A percentile compares a stretch with the other conserved stretches of the same genome.
Conservation (phyloP, 148 eudicot genomes). For the Rhododendron simsii region DNA sequence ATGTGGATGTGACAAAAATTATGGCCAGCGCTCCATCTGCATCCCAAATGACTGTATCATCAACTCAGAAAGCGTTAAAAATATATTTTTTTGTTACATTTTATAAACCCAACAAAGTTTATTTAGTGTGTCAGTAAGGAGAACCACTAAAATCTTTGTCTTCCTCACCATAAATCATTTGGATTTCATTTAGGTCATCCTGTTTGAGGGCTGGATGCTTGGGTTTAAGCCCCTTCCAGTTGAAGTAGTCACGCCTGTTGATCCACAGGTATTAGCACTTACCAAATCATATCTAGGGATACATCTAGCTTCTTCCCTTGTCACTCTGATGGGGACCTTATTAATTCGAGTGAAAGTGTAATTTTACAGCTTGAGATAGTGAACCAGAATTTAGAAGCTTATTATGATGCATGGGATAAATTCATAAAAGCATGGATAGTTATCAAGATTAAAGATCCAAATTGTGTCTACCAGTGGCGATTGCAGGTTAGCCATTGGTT, state of each 20-base stretch:
- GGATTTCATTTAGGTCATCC: slow-evolving; percentile 45
- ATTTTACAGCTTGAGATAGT: slow-evolving; percentile 66
- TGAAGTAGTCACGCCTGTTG: slow-evolving; percentile 65
- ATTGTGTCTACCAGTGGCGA: slow-evolving; percentile 88
- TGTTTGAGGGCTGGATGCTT: slow-evolving; percentile 99
- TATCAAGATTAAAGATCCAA: slow-evolving; percentile 88
- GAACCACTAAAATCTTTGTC: background rate
- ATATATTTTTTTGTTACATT: background rate
- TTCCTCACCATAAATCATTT: background rate
- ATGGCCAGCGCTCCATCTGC: background rate
- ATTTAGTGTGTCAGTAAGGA: background rate
- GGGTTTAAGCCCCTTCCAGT: slow-evolving; percentile 84
- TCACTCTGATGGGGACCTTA: background rate
- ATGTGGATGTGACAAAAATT: background rate
- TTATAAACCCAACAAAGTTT: background rate
- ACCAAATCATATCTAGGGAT: background rate
- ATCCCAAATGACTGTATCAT: background rate
- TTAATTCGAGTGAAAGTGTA: slow-evolving; percentile 10
- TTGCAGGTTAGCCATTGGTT: slow-evolving; percentile 58
- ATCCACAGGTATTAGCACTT: slow-evolving; percentile 47
- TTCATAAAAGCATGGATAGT: slow-evolving; percentile 82
- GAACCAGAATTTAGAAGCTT: slow-evolving; percentile 66
- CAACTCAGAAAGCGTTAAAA: background rate
- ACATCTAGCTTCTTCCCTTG: background rate
- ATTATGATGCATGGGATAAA: slow-evolving; percentile 89